Base-by-base conservation (phyloP, 257 asterid genomes). In the Capsicum chinense region DNA sequence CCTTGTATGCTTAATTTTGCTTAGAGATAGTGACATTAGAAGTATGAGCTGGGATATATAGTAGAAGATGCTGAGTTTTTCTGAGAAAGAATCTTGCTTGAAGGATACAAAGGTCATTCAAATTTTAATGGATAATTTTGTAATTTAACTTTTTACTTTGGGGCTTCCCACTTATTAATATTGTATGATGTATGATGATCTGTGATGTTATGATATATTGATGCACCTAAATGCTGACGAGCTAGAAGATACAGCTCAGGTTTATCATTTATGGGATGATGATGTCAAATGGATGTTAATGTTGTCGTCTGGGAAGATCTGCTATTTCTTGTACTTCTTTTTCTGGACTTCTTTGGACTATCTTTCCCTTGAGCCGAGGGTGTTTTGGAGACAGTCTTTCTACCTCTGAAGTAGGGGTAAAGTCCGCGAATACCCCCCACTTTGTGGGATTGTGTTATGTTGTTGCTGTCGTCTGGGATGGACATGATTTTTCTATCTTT, bases 171-270 rank as follows among this genome's bases (percentile, higher is more conserved):
- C 70, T 63, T 39, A 39, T 39, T 39, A 39, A 39, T 39, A 39
- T 39, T 39, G 44, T 39, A 2, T 39, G 44, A 39, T 39, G 44
- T 39, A 39, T 39, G 44, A 39, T 39, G 44, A 39, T 39, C 44
- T 39, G 44, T 39, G 44, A 39, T 39, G 44, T 3, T 39, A 62
- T 66, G 71, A 26, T 66, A 17, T 44, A 71, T 71, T 10, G 79
- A 71, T 71, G 79, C 79, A 71, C 80, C 80, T 74, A 21, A 19
- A 19, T 12, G 58, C 21, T 74, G 60, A 12, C n/a, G 19, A 74
- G 44, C 44, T 74, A 74, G 44, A 48, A 48, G 80, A 37, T 74
- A 50, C 60, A 74, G 60, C 42, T 74, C 80, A 48, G 60, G 58
- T 21, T 50, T 74, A 50, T 68, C 48, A 68, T 39, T 68, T 39